These are phyloP conservation scores for Exserohilum turcica DNA, from an alignment of 2,329 filamentous ascomycete genomes.

Conservation along the genomic window DNA sequence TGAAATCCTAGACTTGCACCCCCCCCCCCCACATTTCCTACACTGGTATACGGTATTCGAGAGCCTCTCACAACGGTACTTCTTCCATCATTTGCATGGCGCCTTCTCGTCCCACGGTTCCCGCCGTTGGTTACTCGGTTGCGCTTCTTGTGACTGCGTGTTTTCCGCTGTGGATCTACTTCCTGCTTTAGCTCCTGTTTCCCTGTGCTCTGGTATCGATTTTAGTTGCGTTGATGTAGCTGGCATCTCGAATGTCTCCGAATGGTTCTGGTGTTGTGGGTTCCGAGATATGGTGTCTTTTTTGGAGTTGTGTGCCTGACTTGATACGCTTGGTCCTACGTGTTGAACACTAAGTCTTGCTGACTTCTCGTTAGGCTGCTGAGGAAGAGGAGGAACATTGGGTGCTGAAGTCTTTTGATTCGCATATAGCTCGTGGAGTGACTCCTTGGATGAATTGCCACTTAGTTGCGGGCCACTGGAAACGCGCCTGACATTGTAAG, in stretches of 20 bases:
- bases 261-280: background rate
- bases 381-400: background rate
- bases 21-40: background rate
- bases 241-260: background rate
- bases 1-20: background rate
- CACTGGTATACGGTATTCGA: background rate
- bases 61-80: slow-evolving; percentile 60
- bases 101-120: slow-evolving; percentile 37
- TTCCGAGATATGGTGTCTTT: background rate
- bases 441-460: background rate
- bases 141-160: background rate
- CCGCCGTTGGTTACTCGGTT: too few relatives aligned
- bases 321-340: background rate
- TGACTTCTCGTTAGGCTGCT: too few relatives aligned
- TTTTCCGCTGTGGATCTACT: too few relatives aligned
- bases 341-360: background rate
- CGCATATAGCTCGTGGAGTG: background rate
- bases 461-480: slow-evolving; percentile 1
- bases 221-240: background rate
- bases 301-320: background rate
- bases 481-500: slow-evolving; percentile 10
- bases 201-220: background rate
- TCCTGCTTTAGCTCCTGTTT: background rate
- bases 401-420: background rate
- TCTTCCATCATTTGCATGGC: slow-evolving; percentile 71